Conservation (phyloP, 495 filamentous ascomycete genomes). For the Penicillium manginii region DNA sequence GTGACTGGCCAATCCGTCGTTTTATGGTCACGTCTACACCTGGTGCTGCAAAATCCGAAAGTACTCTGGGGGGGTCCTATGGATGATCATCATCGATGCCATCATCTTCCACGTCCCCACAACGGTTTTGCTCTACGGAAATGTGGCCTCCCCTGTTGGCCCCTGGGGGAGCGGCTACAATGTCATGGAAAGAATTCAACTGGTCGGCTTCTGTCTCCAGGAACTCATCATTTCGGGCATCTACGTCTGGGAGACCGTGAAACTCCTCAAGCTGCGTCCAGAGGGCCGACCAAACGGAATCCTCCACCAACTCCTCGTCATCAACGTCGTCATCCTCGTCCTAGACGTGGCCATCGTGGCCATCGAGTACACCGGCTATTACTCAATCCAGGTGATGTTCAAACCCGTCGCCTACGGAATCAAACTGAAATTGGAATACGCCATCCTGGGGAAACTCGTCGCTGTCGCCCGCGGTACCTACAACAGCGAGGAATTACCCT, state of each 20-base stretch:
- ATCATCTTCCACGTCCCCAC: constrained; percentile 47
- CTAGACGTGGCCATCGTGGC: constrained; percentile 52
- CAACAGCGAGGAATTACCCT: constrained; percentile 16
- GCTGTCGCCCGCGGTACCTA: constrained; percentile 27
- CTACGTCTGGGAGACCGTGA: constrained; percentile 57
- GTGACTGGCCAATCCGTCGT: constrained; percentile 55
- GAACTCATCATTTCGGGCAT: constrained; percentile 59
- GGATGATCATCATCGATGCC: constrained; percentile 50
- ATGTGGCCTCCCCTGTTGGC: constrained; percentile 30
- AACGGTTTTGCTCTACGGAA: constrained; percentile 47
- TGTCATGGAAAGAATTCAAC: constrained; percentile 56
- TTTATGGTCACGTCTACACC: constrained; percentile 52
- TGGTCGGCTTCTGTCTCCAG: constrained; percentile 58
- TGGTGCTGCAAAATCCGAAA: constrained; percentile 45
- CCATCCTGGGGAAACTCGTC: constrained; percentile 55
- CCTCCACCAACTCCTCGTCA: constrained; percentile 48
- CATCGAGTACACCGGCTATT: constrained; percentile 51
- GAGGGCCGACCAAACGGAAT: constrained; percentile 35
- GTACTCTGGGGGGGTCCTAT: constrained; percentile 40
- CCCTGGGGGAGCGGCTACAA: constrained; percentile 44
- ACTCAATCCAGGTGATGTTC: constrained; percentile 52
- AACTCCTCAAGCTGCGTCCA: constrained; percentile 43
- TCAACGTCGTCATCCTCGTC: constrained; percentile 54
- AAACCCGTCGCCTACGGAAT: constrained; percentile 57
- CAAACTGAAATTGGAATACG: constrained; percentile 59